phyloP scores from a whole-genome alignment of 768 basidiomycete species.

The Scleroderma citrinum region DNA sequence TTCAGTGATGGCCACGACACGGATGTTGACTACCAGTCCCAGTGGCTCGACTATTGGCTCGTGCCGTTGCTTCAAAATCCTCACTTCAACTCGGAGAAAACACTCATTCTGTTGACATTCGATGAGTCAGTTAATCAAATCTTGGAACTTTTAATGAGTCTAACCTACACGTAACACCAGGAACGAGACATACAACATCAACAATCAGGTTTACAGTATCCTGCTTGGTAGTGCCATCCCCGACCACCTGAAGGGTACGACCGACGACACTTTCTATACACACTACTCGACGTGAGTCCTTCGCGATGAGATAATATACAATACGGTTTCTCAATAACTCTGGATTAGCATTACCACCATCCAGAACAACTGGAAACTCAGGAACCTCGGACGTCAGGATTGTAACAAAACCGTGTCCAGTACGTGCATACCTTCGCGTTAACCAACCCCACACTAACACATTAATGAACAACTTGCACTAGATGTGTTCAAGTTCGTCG shows the following conservation, averaged over 20 bases:
- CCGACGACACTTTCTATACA: slow-evolving; percentile 51
- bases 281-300: slow-evolving; percentile 44
- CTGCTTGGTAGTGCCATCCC: slow-evolving; percentile 46
- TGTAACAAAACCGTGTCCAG: slow-evolving; percentile 37
- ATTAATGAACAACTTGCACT: neutral
- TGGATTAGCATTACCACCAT: slow-evolving; percentile 40
- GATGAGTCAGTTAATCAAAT: slow-evolving; percentile 44
- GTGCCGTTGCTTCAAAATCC: slow-evolving; percentile 43
- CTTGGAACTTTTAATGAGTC: neutral
- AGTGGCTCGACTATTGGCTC: slow-evolving; percentile 49
- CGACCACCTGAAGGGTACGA: slow-evolving; percentile 33
- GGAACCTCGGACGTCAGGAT: slow-evolving; percentile 53
- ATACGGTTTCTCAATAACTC: neutral
- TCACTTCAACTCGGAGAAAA: slow-evolving; percentile 48
- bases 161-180: slow-evolving; percentile 6
- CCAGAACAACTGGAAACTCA: slow-evolving; percentile 56
- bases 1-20: slow-evolving; percentile 58
- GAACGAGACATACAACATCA: slow-evolving; percentile 28
- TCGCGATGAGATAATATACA: neutral
- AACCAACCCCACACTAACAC: no score
- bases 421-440: neutral
- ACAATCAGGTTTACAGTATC: slow-evolving; percentile 43
- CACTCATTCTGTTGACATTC: slow-evolving; percentile 57
- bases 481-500: slow-evolving; percentile 53
- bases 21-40: slow-evolving; percentile 39